Base-by-base conservation (phyloP, 164 flowering plant species). In the Vitis cinerea region DNA sequence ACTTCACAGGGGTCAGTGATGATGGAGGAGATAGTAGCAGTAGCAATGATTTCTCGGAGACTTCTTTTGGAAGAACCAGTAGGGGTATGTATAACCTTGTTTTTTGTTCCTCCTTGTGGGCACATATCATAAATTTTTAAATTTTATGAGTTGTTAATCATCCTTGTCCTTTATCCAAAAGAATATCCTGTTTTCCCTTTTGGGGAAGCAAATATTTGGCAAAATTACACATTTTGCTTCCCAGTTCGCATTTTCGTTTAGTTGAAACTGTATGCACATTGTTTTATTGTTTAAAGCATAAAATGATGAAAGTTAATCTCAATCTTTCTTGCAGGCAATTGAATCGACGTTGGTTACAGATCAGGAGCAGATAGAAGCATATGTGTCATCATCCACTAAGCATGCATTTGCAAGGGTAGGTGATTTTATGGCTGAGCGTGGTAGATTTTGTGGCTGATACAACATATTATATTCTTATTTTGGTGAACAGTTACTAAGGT, bases 1-100 rank as follows among this genome's bases (percentile, higher is more conserved):
- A 49, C 50, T 66, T 71, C 77, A 17, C 68, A 89, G 97, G 83
- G 81, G 6, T 73, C 90, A 68, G 69, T 64, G 56, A 68, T 74
- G 78, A 89, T 96, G 97, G 91, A 85, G 76, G 87, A 84, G 65
- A 80, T 85, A 16, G 78, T 90, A 16, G 74, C 87, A 37, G 87
- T 87, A 76, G 89, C 97, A 75, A 86, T 92, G 90, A 68, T 86
- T 75, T 59, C 82, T 17, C 74, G 88, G 66, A 82, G 97, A 75
- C 88, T 96, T 77, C 85, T 93, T 61, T 69, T 83, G 72, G 98
- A 96, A 82, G 98, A 96, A 76, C 74, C 90, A 60, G 91, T 86
- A 54, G 61, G 51, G 53, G 97, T 92, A 83, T 71, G 85, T 67
- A 17, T 16, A 53, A 14, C 3, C 16, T 47, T 15, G 8, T 54